phyloP scores from a whole-genome alignment of 2,329 filamentous ascomycete genomes.

The Volutella citrinella region DNA sequence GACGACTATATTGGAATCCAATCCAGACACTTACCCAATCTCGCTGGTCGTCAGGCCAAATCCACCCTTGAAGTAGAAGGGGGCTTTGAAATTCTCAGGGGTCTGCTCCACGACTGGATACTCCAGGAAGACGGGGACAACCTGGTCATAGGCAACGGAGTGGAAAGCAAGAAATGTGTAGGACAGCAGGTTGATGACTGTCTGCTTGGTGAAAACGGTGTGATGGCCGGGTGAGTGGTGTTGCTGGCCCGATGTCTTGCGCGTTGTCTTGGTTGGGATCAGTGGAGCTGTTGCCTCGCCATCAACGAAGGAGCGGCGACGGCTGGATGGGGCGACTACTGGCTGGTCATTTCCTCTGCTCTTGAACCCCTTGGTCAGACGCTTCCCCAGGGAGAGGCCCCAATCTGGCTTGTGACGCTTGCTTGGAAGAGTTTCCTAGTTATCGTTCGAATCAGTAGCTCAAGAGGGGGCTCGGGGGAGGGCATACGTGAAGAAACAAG shows the following conservation, averaged over 20 bases:
- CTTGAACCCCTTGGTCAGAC: slow-evolving; percentile 48
- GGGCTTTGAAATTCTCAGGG: slow-evolving; percentile 58
- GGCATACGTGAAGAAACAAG: slow-evolving; percentile 70
- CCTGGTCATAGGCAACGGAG: slow-evolving; percentile 79
- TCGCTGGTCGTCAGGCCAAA: slow-evolving; percentile 70
- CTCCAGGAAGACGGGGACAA: slow-evolving; percentile 86
- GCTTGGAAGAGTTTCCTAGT: slow-evolving; percentile 74
- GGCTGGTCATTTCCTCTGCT: no score
- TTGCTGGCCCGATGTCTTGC: slow-evolving; percentile 19
- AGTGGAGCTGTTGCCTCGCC: slow-evolving; percentile 57
- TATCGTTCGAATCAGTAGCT: slow-evolving; percentile 1
- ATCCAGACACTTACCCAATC: no score
- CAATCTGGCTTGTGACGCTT: slow-evolving; percentile 69
- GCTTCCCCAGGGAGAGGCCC: slow-evolving; percentile 70
- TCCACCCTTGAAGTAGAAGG: slow-evolving; percentile 79
- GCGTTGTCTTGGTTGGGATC: slow-evolving; percentile 35
- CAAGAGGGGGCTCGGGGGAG: not conserved
- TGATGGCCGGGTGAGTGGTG: slow-evolving; percentile 38
- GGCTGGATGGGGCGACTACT: slow-evolving; percentile 25
- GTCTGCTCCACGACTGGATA: slow-evolving; percentile 60
- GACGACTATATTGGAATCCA: no score
- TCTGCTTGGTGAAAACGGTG: slow-evolving; percentile 73
- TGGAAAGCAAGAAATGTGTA: slow-evolving; percentile 84
- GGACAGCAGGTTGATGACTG: slow-evolving; percentile 68
- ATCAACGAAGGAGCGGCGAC: slow-evolving; percentile 49